Conservation (phyloP, 495 filamentous ascomycete genomes). For the Penicillium desertorum region DNA sequence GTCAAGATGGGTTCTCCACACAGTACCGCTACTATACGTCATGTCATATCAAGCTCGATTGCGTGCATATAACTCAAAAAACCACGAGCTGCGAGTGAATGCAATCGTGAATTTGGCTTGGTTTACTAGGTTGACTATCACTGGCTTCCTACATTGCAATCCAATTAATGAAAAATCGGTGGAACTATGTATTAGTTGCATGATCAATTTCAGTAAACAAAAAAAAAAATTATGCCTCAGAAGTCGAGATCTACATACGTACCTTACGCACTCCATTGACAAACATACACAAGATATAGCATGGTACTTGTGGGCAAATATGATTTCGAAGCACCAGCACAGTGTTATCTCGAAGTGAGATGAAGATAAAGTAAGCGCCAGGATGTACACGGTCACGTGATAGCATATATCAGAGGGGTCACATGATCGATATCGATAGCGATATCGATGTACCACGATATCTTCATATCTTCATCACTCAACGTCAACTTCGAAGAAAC, state of each 20-base stretch:
- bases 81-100: too few relatives aligned
- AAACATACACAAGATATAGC: too few relatives aligned
- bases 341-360: background rate
- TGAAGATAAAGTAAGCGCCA: background rate
- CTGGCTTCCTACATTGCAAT: background rate
- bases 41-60: background rate
- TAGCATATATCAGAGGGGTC: background rate
- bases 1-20: background rate
- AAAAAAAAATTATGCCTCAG: background rate
- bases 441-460: constrained; percentile 10
- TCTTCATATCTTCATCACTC: constrained; percentile 11
- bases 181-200: background rate
- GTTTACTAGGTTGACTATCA: background rate
- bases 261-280: too few relatives aligned
- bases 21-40: background rate
- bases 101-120: too few relatives aligned
- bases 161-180: background rate
- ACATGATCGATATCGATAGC: constrained; percentile 12
- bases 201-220: background rate
- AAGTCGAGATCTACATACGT: background rate
- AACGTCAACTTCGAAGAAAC: background rate
- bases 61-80: background rate
- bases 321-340: background rate
- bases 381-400: background rate
- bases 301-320: background rate